phyloP scores from a whole-genome alignment of 208 protist species.

The Trypanosoma grayi region DNA sequence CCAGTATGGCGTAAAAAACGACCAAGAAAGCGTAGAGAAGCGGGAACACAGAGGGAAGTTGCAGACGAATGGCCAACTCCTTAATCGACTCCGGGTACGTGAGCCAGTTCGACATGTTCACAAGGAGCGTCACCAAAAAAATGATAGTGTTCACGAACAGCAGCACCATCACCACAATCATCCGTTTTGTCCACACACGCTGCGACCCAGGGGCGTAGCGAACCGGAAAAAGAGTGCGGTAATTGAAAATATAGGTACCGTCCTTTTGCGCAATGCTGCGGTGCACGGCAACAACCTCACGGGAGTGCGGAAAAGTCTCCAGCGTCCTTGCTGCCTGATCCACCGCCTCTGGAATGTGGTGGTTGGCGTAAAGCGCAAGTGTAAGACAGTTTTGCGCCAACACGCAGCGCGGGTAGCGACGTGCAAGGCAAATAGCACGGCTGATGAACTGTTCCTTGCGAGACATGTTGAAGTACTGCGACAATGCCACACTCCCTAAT shows the following conservation, averaged over 20 bases:
- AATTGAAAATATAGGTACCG: conserved; percentile 65
- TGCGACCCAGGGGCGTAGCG: conserved; percentile 44
- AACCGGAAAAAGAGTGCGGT: conserved; percentile 56
- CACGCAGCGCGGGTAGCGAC: conserved; percentile 56
- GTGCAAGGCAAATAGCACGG: conserved; percentile 48
- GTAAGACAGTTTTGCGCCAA: conserved; percentile 70
- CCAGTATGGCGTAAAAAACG: conserved; percentile 49
- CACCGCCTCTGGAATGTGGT: conserved; percentile 70
- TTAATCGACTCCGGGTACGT: conserved; percentile 21
- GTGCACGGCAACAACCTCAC: conserved; percentile 41
- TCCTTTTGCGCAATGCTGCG: conserved; percentile 38
- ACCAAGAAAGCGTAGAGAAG: conserved; percentile 59
- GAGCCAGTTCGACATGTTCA: conserved; percentile 34
- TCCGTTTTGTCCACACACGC: conserved; percentile 51
- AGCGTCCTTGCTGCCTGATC: conserved; percentile 57
- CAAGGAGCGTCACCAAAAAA: conserved; percentile 33
- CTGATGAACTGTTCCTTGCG: conserved; percentile 43
- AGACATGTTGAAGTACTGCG: conserved; percentile 29
- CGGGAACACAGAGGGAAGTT: conserved; percentile 48
- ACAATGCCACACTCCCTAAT: conserved; percentile 36
- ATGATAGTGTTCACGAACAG: conserved; percentile 43
- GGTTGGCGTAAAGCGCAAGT: conserved; percentile 54
- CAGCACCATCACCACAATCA: conserved; percentile 44
- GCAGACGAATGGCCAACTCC: conserved; percentile 38
- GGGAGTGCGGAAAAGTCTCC: conserved; percentile 70